Evolutionary conservation across 768 basidiomycete genomes (phyloP), one percentile per base, ranked within the genome.

Genomic region (Lepiota brunneoincarnata): DNA sequence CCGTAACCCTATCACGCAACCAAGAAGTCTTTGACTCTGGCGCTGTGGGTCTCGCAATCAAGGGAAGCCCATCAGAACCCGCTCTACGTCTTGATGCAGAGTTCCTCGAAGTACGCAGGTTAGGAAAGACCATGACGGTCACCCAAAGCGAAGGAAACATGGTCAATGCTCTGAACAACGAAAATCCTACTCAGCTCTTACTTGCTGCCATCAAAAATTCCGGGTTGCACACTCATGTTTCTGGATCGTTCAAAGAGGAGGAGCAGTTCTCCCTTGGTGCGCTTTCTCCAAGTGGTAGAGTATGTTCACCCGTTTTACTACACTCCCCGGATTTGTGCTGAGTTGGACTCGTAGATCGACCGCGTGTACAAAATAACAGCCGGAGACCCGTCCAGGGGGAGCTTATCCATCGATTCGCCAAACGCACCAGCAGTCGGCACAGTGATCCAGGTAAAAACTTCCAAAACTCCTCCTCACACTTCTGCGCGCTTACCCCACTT

Each of bases 101-200:
- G 10, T 77, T 77, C 51, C 46, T 74, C 7, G 79, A 75, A 7
- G 62, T 83, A 23, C 63, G 67, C 6, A 61, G 72, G 0, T 63
- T 92, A 20, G 78, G 78, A 4, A 55, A 63, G 9, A 67, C 73
- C 4, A 67, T 89, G 69, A 69, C 61, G 0, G 75, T 92, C 9
- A 85, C 87, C 1, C 68, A 73, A 86, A 86, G 62, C 44, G 67
- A 88, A 67, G 90, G 89, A 2, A 93, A 91, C 61, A 75, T 93
- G 59, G 70, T 93, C 39, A 76, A 83, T 45, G 64, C 76, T 4
- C 66, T 91, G 1, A 71, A 87, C 58, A 63, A 69, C 35, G 59
- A 67, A 15, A 91, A 86, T 57, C 87, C 90, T 0, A 79, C 86
- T 0, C 72, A 76, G 28, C 67, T 85, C 4, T 74, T 92, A 5